Evolutionary conservation across 2,329 filamentous ascomycete species (phyloP), one percentile per base, ranked within the genome.

Genomic region (Podosphaera aphanis): DNA sequence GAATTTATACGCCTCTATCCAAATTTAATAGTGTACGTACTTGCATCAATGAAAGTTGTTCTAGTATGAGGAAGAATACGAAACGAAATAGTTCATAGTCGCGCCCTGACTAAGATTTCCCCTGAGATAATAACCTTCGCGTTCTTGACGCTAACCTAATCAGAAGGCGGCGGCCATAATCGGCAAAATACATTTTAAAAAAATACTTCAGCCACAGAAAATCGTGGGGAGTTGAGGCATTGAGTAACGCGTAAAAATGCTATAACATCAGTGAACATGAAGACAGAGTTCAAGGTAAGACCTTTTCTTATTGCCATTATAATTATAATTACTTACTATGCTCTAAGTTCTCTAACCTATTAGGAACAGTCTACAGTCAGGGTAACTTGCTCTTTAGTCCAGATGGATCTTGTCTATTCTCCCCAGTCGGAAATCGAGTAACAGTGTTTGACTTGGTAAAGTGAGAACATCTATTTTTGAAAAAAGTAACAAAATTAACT

Each of bases 341-440:
- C n/a, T 41, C 38, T 1, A 58, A 94, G 86, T 98, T 98, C 66
- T 93, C 88, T 62, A 98, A 95, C 65, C 74, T 98, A 61, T 74
- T 98, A 59, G 92, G 90, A 61, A 98, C 90, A 55, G 90, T 98
- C 60, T 98, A 95, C 69, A 84, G 85, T 67, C 83, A 86, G 73
- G 90, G 92, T 64, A 98, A 95, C 62, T 74, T 98, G 58, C 73
- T 94, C 60, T 98, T 92, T 68, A 92, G 83, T 57, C 84, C 86
- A 50, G 88, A 98, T 73, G 92, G 92, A 60, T 90, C 83, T 57
- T 88, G 84, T 65, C 73, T 98, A 53, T 83, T 92, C 58, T 98
- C 90, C 39, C 92, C 90, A 6, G 90, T 98, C 45, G 90, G 90
- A 60, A 98, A 95, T 65, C 72, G 85, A 59, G 85, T 98, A 50